phyloP scores from a whole-genome alignment of 2,329 filamentous ascomycete genomes.

The Ramichloridium luteum region DNA sequence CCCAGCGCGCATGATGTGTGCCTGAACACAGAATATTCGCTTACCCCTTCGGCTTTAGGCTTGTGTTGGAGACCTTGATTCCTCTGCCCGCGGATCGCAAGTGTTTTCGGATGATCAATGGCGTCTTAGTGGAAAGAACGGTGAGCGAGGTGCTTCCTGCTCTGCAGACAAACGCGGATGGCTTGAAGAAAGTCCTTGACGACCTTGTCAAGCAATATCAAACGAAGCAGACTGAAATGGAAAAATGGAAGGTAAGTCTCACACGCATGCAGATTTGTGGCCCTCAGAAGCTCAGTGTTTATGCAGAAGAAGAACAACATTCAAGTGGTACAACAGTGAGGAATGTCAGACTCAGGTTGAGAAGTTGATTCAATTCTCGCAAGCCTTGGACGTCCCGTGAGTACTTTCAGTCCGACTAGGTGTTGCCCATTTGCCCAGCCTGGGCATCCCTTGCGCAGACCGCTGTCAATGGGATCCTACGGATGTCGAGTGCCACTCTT shows the following conservation, averaged over 20 bases:
- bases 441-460: too few relatives aligned
- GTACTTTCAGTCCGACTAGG: too few relatives aligned
- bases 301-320: conserved; percentile 78
- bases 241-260: conserved; percentile 84
- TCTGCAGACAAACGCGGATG: conserved; percentile 85
- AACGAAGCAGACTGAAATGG: conserved; percentile 83
- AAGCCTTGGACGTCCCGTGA: too few relatives aligned
- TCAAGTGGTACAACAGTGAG: conserved; percentile 62
- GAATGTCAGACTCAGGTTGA: too few relatives aligned
- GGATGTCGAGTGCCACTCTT: too few relatives aligned
- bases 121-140: conserved; percentile 85
- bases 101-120: conserved; percentile 98
- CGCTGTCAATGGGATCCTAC: too few relatives aligned
- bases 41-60: too few relatives aligned
- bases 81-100: conserved; percentile 77
- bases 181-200: conserved; percentile 84
- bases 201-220: conserved; percentile 96
- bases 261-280: not conserved
- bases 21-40: conserved; percentile 4
- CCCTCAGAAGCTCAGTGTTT: not conserved
- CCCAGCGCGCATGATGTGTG: conserved; percentile 6
- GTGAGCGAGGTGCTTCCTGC: conserved; percentile 86
- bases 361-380: too few relatives aligned
- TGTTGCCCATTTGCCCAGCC: too few relatives aligned
- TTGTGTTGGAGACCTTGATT: conserved; percentile 83